A percentile compares a stretch with the other conserved stretches of the same genome.
Conservation (phyloP, 129 eudicot species). For the Rutidosis leptorrhynchoides region DNA sequence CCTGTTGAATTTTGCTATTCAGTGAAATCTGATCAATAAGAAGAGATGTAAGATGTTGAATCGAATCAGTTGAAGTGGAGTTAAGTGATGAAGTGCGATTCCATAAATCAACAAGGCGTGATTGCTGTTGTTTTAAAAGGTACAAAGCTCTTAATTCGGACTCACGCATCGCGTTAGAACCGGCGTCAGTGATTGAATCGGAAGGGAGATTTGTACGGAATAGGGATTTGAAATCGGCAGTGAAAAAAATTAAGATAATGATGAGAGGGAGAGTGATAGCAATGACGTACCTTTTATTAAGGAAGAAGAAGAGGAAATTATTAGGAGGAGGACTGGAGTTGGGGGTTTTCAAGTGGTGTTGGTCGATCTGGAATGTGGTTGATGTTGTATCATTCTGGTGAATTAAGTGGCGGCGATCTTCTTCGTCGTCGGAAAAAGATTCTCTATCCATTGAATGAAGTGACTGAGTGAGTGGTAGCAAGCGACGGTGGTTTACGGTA, state of each 20-base stretch:
- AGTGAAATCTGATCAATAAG: constrained; percentile 54
- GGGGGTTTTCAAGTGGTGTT: constrained; percentile 16
- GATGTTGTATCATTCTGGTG: constrained; percentile 28
- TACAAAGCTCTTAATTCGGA: constrained; percentile 60
- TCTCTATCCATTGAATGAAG: constrained; percentile 41
- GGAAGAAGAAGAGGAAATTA: constrained; percentile 8
- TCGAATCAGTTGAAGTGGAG: constrained; percentile 16
- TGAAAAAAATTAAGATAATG: constrained; percentile 49
- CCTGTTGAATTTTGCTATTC: constrained; percentile 66
- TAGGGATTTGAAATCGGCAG: constrained; percentile 48
- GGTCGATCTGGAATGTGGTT: constrained; percentile 57
- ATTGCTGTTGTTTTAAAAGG: constrained; percentile 61
- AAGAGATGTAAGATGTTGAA: constrained; percentile 35
- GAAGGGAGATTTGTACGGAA: constrained; percentile 42
- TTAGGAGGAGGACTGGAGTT: not conserved
- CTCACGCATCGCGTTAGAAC: constrained; percentile 61
- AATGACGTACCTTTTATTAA: constrained; percentile 65
- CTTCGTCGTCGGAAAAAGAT: constrained; percentile 69
- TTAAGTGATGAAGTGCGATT: constrained; percentile 33
- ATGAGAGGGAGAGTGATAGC: constrained; percentile 55
- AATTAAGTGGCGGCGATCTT: constrained; percentile 57
- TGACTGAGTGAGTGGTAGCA: not conserved
- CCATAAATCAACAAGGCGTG: constrained; percentile 53
- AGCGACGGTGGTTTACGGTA: not conserved
- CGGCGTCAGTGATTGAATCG: not conserved